Base-by-base conservation (phyloP, 129 eudicot genomes). In the Helichrysum umbraculigerum region DNA sequence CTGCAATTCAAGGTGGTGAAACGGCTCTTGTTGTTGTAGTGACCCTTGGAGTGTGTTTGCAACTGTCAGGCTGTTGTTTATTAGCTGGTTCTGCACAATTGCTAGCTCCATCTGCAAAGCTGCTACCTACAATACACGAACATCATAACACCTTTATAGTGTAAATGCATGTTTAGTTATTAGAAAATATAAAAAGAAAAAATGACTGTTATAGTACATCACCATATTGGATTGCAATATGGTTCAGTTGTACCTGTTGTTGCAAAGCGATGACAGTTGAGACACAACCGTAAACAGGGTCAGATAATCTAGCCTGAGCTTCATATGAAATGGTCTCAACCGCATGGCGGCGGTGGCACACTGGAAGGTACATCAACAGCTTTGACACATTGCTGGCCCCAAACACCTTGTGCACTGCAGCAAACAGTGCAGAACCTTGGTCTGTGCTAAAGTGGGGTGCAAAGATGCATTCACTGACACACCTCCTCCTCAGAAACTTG, bases 381-480 rank as follows among this genome's bases (percentile, higher is more conserved):
- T 90, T 92, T 0, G 98, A 90, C 76, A 90, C 96, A 7, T 92
- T 92, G 85, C 98, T 92, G 17, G 98, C 98, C 7, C 97, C 98
- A 32, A 92, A 92, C 80, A 92, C 93, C 85, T 87, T 91, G 65
- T 91, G 97, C 68, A 89, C 96, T 8, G 96, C 98, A 9, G 96
- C 98, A 65, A 89, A 92, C 81, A 91, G 76, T 28, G 98, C 90
- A 9, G 96, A 88, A 4, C 94, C 98, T 50, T 90, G 98, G 82
- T 92, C 96, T 2, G 98, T 63, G 54, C 87, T 84, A 66, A 92
- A 92, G 73, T 92, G 72, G 11, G 98, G 98, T 21, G 96, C 96
- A 67, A 92, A 92, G 21, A 92, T 86, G 82, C 98, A 92, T 5
- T 93, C 96, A 2, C 67, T 65, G 3, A 85, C 41, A 70, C 98